phyloP scores from a whole-genome alignment of 768 basidiomycete genomes.

The Postia placenta region DNA sequence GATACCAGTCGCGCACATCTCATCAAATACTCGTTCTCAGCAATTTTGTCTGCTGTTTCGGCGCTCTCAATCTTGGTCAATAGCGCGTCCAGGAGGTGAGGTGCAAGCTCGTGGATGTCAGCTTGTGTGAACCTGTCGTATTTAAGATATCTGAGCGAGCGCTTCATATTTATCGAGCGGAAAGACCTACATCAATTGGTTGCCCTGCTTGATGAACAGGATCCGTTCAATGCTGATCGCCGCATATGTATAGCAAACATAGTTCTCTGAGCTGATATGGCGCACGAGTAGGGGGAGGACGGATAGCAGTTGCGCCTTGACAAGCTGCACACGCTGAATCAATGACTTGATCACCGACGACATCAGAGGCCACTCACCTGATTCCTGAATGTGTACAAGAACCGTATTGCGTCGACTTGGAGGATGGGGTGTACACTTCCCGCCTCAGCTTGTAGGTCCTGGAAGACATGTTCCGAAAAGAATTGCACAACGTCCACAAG shows the following conservation, averaged over 20 bases:
- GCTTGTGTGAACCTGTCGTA: slow-evolving; percentile 71
- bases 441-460: slow-evolving; percentile 70
- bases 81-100: slow-evolving; percentile 62
- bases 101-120: slow-evolving; percentile 83
- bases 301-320: slow-evolving; percentile 87
- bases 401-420: slow-evolving; percentile 94
- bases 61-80: slow-evolving; percentile 76
- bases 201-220: slow-evolving; percentile 80
- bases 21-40: slow-evolving; percentile 98
- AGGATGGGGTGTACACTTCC: slow-evolving; percentile 81
- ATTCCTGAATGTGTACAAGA: slow-evolving; percentile 91
- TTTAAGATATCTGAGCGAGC: neutral
- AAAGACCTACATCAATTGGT: slow-evolving; percentile 60
- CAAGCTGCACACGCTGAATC: slow-evolving; percentile 47
- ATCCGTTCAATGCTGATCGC: slow-evolving; percentile 98
- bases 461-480: slow-evolving; percentile 87
- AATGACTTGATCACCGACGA: neutral
- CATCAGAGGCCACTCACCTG: slow-evolving; percentile 46
- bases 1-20: slow-evolving; percentile 58
- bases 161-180: too few species aligned
- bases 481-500: slow-evolving; percentile 93
- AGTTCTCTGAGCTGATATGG: slow-evolving; percentile 78
- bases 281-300: slow-evolving; percentile 83
- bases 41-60: slow-evolving; percentile 82
- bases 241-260: slow-evolving; percentile 93